Evolutionary conservation across 2,329 filamentous ascomycete species (phyloP).

Genomic region (Didymella pinodella): DNA sequence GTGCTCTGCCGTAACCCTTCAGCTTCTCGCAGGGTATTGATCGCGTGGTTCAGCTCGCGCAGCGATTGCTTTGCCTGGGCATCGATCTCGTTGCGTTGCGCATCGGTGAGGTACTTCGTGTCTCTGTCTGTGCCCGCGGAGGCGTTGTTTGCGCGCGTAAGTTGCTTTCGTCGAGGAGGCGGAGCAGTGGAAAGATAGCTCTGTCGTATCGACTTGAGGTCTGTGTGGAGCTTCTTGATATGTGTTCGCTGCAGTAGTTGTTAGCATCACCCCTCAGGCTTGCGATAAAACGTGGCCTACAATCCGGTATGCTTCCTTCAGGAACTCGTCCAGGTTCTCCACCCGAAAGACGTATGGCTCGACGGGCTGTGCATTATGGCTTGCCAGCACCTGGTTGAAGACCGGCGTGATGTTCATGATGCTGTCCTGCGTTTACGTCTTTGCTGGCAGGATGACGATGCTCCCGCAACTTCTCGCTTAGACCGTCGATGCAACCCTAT

Average conservation of each 20-base stretch:
- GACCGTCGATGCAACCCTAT: slow-evolving; percentile 1
- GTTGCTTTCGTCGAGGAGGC: slow-evolving; percentile 63
- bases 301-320: slow-evolving; percentile 93
- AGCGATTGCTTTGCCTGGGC: slow-evolving; percentile 85
- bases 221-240: slow-evolving; percentile 78
- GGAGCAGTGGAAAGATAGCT: slow-evolving; percentile 87
- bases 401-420: slow-evolving; percentile 68
- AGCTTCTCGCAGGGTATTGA: slow-evolving; percentile 79
- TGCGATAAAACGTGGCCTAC: slow-evolving; percentile 60
- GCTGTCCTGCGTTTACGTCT: slow-evolving; percentile 23
- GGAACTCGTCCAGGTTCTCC: slow-evolving; percentile 76
- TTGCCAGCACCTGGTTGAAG: slow-evolving; percentile 73
- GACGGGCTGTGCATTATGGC: slow-evolving; percentile 63
- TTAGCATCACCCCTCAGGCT: slow-evolving; percentile 29
- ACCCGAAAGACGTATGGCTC: slow-evolving; percentile 53
- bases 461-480: slow-evolving; percentile 38
- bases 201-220: slow-evolving; percentile 84
- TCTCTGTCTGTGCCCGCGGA: slow-evolving; percentile 52
- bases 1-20: slow-evolving; percentile 84
- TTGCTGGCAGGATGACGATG: slow-evolving; percentile 37
- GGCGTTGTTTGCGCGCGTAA: slow-evolving; percentile 48
- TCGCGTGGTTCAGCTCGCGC: slow-evolving; percentile 82
- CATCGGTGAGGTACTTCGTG: slow-evolving; percentile 73
- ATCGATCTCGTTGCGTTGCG: slow-evolving; percentile 86
- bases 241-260: slow-evolving; percentile 73